A percentile compares a stretch with the other conserved stretches of the same genome.
These are phyloP conservation scores for Erodium trifolium DNA, from an alignment of 441 rosid genomes.

Conservation along the genomic window DNA sequence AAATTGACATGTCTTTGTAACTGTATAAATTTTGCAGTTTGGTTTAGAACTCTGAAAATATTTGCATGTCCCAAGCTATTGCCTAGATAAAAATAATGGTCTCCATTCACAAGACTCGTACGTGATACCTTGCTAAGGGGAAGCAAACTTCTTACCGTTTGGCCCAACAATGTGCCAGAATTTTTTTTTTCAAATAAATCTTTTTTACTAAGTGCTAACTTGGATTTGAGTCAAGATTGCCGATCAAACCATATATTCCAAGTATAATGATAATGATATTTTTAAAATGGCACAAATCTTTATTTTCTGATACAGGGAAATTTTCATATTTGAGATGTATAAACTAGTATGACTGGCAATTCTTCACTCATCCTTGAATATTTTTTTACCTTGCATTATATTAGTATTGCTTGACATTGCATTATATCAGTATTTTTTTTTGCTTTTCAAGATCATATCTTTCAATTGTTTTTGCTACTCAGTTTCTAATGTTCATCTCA, in stretches of 20 bases:
- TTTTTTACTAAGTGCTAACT: neutral
- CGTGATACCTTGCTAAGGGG: neutral
- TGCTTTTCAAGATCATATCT: neutral
- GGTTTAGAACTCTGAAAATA: neutral
- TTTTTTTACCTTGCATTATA: neutral
- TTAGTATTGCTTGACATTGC: neutral
- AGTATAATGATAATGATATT: slow-evolving; percentile 1
- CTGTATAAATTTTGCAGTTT: neutral
- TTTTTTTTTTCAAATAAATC: too few relatives aligned
- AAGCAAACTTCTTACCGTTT: neutral
- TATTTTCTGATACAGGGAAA: neutral
- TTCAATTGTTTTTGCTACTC: neutral
- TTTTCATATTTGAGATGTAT: neutral
- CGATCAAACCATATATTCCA: neutral
- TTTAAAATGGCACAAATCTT: neutral
- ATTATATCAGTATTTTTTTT: neutral
- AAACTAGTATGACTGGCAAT: neutral
- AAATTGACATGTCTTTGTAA: neutral
- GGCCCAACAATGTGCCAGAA: neutral
- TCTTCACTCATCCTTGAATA: neutral
- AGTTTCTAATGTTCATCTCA: neutral
- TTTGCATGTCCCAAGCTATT: neutral
- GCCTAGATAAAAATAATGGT: neutral
- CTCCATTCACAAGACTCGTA: neutral
- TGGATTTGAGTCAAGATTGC: neutral